A percentile compares a stretch with the other conserved stretches of the same genome.
phyloP scores from a whole-genome alignment of 1,284 basidiomycete species.

The Pterulicium gracile region DNA sequence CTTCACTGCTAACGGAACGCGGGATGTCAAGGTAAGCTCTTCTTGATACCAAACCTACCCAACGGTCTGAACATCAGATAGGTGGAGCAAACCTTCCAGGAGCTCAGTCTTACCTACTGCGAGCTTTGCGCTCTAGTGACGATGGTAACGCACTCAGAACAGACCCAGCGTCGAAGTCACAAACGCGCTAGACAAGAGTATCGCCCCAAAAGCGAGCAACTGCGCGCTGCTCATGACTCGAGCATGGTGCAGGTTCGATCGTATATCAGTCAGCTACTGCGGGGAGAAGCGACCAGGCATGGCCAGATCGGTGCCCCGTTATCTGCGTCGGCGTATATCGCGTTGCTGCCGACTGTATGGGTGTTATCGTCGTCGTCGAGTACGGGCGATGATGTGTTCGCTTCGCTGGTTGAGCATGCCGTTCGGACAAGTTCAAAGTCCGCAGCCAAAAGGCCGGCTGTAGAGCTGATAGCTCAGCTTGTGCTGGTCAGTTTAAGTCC shows the following conservation, averaged over 20 bases:
- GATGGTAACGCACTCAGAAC: neutral
- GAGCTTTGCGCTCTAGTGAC: neutral
- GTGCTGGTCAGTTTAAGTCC: conserved; percentile 40
- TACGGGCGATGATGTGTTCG: conserved; percentile 25
- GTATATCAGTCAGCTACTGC: neutral
- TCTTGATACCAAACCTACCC: conserved; percentile 8
- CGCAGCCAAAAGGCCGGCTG: conserved; percentile 47
- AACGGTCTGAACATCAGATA: conserved; percentile 16
- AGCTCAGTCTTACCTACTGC: conserved; percentile 49
- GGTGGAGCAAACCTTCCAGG: conserved; percentile 53
- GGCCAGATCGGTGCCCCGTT: neutral
- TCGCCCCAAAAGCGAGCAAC: neutral
- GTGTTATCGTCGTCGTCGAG: conserved; percentile 37
- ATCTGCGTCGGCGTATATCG: neutral
- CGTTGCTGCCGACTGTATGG: conserved; percentile 76
- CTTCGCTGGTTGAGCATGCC: conserved; percentile 49
- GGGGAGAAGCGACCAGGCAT: neutral
- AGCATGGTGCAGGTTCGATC: neutral
- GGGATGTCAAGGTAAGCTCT: conserved; percentile 43
- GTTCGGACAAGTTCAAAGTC: conserved; percentile 44
- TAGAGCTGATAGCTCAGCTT: conserved; percentile 64
- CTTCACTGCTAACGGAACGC: conserved; percentile 36
- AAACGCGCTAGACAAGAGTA: neutral
- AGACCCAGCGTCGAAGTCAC: neutral
- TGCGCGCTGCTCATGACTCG: neutral